These are phyloP conservation scores for Irpex sp. DNA, from an alignment of 1,284 basidiomycete species.

Conservation along the genomic window DNA sequence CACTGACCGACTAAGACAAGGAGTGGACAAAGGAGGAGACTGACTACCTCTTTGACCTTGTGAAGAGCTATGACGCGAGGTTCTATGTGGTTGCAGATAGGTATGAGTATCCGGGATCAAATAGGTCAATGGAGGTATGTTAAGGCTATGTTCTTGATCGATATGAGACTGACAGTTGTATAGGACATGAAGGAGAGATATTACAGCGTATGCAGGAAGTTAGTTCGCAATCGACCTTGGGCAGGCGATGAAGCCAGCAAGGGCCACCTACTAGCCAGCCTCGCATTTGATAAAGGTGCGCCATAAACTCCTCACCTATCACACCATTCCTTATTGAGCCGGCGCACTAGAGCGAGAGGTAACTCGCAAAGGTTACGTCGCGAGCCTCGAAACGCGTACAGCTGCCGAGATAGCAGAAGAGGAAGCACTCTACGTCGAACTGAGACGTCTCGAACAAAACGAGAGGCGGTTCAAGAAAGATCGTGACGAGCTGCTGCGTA, in stretches of 20 bases:
- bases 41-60: conserved; percentile 85
- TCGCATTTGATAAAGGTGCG: conserved; percentile 82
- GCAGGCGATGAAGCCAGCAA: conserved; percentile 74
- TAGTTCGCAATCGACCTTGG: conserved; percentile 83
- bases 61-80: conserved; percentile 82
- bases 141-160: neutral
- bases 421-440: conserved; percentile 92
- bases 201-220: conserved; percentile 87
- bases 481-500: conserved; percentile 85
- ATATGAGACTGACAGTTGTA: neutral
- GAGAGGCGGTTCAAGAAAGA: conserved; percentile 88
- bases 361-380: conserved; percentile 86
- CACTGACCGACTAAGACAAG: conserved; percentile 45
- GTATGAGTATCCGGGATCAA: conserved; percentile 67
- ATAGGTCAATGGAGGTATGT: conserved; percentile 68
- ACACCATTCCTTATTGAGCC: conserved; percentile 10
- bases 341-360: conserved; percentile 71
- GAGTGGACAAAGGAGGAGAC: conserved; percentile 96
- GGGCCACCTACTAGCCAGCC: conserved; percentile 63
- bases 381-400: conserved; percentile 83
- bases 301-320: neutral
- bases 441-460: conserved; percentile 92
- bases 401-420: conserved; percentile 92
- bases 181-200: conserved; percentile 96
- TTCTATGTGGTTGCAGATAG: conserved; percentile 92